phyloP scores from a whole-genome alignment of 2,329 filamentous ascomycete species.

The Catunica adiposa region DNA sequence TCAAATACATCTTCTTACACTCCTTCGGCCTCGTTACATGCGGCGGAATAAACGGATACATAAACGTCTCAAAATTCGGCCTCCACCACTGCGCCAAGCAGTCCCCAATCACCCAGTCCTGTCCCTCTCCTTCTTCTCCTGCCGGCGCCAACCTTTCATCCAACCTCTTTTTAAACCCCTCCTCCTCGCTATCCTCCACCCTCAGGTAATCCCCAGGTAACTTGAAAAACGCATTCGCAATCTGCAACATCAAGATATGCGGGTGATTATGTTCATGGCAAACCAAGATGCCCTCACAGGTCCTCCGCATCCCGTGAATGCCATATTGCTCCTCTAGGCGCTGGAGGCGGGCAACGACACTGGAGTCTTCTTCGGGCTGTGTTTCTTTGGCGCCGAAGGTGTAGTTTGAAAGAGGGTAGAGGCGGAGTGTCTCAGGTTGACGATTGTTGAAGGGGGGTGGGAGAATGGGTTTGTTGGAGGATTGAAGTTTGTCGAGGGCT shows the following conservation, averaged over 20 bases:
- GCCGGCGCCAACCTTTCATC: constrained; percentile 89
- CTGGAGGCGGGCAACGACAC: constrained; percentile 79
- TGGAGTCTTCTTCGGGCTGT: constrained; percentile 93
- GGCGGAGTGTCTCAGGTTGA: constrained; percentile 74
- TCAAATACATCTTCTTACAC: constrained; percentile 98
- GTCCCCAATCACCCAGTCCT: constrained; percentile 84
- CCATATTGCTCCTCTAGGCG: constrained; percentile 91
- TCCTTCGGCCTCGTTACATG: constrained; percentile 95
- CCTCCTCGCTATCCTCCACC: constrained; percentile 76
- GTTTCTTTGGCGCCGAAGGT: constrained; percentile 98
- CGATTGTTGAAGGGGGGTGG: constrained; percentile 75
- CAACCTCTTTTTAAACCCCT: constrained; percentile 83
- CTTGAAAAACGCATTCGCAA: constrained; percentile 99
- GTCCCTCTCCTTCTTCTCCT: constrained; percentile 61
- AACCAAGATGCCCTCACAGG: constrained; percentile 90
- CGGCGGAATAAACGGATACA: constrained; percentile 95
- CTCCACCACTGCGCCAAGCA: constrained; percentile 97
- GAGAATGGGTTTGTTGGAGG: constrained; percentile 59
- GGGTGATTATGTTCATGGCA: constrained; percentile 99
- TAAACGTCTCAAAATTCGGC: constrained; percentile 98
- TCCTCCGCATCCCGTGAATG: constrained; percentile 86
- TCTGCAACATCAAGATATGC: constrained; percentile 97
- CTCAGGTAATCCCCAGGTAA: constrained; percentile 89
- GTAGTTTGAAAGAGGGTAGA: constrained; percentile 95
- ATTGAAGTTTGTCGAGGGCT: constrained; percentile 58